Evolutionary conservation across 139 green algal species (phyloP).

Genomic region (Edaphochlamys debaryana): DNA sequence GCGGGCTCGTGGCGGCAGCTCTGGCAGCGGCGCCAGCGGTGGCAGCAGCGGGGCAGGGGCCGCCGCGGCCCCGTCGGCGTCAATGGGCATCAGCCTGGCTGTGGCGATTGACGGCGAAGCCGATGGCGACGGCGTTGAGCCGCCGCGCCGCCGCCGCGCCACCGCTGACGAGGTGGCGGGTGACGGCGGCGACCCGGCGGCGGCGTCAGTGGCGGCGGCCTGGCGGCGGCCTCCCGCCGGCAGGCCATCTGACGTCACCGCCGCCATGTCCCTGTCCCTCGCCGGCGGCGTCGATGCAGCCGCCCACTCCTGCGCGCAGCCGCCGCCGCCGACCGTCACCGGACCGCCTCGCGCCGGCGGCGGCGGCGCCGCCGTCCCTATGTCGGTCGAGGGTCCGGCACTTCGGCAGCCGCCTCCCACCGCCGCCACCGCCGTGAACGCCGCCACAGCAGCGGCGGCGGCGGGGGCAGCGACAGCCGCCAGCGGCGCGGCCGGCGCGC

Average conservation of each 20-base stretch:
- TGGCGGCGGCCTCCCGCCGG: neutral
- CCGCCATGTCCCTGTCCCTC: slow-evolving; percentile 19
- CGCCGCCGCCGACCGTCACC: neutral
- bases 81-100: no score
- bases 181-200: neutral
- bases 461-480: no score
- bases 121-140: no score
- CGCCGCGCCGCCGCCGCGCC: neutral
- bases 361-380: no score
- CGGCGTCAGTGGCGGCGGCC: no score
- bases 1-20: neutral
- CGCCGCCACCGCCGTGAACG: neutral
- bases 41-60: neutral
- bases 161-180: neutral
- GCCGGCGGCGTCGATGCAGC: neutral
- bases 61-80: neutral
- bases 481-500: no score
- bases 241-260: slow-evolving; percentile 12
- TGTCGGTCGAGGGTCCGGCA: neutral
- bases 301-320: neutral
- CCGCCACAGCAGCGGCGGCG: no score
- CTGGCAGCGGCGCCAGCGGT: neutral
- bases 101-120: no score
- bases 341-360: neutral
- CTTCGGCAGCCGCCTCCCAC: neutral